Evolutionary conservation across 495 filamentous ascomycete species (phyloP), one percentile per base, ranked within the genome.

Genomic region (Talaromyces thailandensis): DNA sequence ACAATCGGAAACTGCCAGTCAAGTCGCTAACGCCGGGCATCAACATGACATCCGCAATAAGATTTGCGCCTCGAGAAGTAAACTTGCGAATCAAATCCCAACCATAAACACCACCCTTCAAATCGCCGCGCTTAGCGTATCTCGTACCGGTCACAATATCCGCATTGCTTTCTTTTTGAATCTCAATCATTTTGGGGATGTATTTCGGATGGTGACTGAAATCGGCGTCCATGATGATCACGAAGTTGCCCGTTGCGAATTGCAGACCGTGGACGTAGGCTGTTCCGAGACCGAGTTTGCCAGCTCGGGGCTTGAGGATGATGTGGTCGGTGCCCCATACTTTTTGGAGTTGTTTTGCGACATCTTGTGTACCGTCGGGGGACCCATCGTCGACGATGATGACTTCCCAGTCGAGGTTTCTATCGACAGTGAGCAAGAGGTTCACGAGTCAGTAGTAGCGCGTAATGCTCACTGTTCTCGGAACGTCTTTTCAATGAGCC

Each of bases 161-260:
- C 76, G 90, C 94, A 73, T 89, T 84, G 18, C 68, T 75, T 64
- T 77, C 76, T 74, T 80, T 79, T 75, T 93, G 91, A 68, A 82
- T 84, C 60, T 77, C 76, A 64, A 96, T 90, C 91, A 96, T 95
- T 68, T 87, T 78, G 61, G 90, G 84, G 71, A 97, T 91, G 82
- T 96, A 97, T 79, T 96, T 96, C 69, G 92, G 92, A 77, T 98
- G 94, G 80, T 98, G 95, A 70, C 85, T 90, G 85, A 98, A 98
- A 76, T 98, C 94, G 75, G 94, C 94, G 79, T 98, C 94, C 94
- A 98, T 98, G 81, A 98, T 98, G 80, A 98, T 90, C 63, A 98
- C 88, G 74, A 84, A 98, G 81, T 92, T 96, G 65, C 94, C 94
- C 24, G 86, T 90, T 37, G 80, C 87, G 71, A 86, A 96, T 69